Percentiles rank a stretch among this genome's conserved stretches.
phyloP scores from a whole-genome alignment of 495 filamentous ascomycete species.

The Tuber microsphaerosporum region DNA sequence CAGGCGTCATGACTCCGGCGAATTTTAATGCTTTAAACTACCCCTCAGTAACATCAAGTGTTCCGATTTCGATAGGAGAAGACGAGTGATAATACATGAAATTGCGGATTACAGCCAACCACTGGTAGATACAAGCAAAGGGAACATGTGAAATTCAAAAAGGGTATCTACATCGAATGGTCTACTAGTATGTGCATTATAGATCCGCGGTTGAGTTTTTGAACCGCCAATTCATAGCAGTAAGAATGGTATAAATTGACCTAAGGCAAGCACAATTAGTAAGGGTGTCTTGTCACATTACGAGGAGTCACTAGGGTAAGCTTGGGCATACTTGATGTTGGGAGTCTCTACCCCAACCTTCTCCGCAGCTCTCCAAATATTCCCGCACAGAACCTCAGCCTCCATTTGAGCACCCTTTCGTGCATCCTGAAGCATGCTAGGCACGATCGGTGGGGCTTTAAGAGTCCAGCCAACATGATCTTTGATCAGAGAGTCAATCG shows the following conservation, averaged over 20 bases:
- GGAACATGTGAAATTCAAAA: background rate
- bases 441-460: slow-evolving; percentile 9
- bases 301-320: background rate
- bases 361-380: slow-evolving; percentile 45
- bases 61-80: background rate
- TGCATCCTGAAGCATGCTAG: slow-evolving; percentile 49
- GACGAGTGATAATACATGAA: background rate
- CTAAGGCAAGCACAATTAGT: slow-evolving; percentile 3
- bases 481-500: slow-evolving; percentile 10
- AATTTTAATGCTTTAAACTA: background rate
- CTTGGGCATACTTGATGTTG: slow-evolving; percentile 39
- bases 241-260: slow-evolving; percentile 29
- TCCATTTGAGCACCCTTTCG: slow-evolving; percentile 45
- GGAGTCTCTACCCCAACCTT: slow-evolving; percentile 42
- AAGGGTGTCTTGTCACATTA: background rate
- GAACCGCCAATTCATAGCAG: slow-evolving; percentile 26
- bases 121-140: background rate
- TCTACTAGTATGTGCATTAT: background rate
- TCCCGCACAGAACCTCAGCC: slow-evolving; percentile 48
- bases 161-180: background rate
- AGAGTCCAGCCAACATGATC: slow-evolving; percentile 14
- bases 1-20: background rate
- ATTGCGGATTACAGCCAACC: background rate
- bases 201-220: background rate
- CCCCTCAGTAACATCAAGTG: background rate